Evolutionary conservation across 192 early-diverging fungal genomes (phyloP).

Genomic region (Thamnidium elegans): DNA sequence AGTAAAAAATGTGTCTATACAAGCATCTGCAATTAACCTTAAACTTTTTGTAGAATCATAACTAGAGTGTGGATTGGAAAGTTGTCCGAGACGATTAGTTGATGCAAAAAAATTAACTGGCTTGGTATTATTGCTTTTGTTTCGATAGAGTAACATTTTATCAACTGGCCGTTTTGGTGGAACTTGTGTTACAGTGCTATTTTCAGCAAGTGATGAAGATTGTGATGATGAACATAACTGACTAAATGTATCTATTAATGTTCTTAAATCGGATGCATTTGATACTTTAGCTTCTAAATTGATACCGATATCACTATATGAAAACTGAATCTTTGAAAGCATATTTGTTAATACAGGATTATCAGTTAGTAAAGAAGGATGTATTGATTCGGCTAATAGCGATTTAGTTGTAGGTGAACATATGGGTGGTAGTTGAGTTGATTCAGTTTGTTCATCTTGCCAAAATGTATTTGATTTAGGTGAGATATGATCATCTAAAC

Average conservation of each 20-base stretch:
- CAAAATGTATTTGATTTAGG: conserved; percentile 7
- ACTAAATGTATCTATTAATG: conserved; percentile 28
- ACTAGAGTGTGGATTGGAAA: conserved; percentile 11
- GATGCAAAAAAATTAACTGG: conserved; percentile 31
- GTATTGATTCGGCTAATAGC: background rate
- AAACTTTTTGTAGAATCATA: conserved; percentile 9
- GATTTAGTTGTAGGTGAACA: background rate
- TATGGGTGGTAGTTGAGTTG: background rate
- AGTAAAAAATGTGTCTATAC: conserved; percentile 33
- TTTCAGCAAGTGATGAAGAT: background rate
- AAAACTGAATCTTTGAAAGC: conserved; percentile 21
- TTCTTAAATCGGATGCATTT: conserved; percentile 31
- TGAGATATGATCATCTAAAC: conserved; percentile 19
- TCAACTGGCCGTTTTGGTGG: background rate
- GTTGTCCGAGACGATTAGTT: conserved; percentile 9
- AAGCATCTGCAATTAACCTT: conserved; percentile 27
- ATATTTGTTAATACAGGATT: conserved; percentile 6
- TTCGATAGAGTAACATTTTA: conserved; percentile 21
- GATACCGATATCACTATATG: conserved; percentile 23
- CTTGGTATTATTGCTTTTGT: conserved; percentile 22
- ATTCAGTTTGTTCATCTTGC: conserved; percentile 5
- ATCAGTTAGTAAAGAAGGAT: background rate
- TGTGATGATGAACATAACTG: conserved; percentile 17
- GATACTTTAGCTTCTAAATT: conserved; percentile 30
- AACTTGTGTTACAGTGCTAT: background rate